These are phyloP conservation scores for Pestalotiopsis sp. DNA, from an alignment of 2,329 filamentous ascomycete species.

Conservation along the genomic window DNA sequence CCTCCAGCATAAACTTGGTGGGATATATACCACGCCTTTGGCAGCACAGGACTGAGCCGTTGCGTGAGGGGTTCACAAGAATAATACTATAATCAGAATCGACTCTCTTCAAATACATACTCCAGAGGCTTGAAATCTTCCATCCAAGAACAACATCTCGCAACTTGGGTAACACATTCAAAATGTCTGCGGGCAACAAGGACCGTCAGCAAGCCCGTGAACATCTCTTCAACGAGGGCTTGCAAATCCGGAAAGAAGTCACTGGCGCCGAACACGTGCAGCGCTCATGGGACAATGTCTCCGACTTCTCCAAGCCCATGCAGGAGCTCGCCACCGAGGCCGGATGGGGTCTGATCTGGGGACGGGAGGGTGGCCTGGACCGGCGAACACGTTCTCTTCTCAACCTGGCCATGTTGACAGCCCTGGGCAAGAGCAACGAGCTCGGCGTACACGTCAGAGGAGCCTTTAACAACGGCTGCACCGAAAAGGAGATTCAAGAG, in stretches of 20 bases:
- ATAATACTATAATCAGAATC: neutral
- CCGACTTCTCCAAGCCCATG: conserved; percentile 11
- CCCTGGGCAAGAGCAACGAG: conserved; percentile 10
- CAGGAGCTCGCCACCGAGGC: conserved; percentile 13
- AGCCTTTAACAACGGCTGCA: conserved; percentile 9
- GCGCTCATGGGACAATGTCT: conserved; percentile 9
- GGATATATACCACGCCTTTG: neutral
- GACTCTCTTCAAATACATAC: neutral
- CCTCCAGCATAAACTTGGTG: neutral
- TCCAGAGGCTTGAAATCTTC: neutral
- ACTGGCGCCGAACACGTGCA: conserved; percentile 10
- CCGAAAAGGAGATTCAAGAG: conserved; percentile 10
- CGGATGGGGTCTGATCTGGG: conserved; percentile 12
- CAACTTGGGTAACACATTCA: neutral
- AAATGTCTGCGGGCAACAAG: conserved; percentile 2
- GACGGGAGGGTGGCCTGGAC: conserved; percentile 2
- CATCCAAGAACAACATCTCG: neutral
- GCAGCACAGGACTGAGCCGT: neutral
- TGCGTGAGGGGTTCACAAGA: neutral
- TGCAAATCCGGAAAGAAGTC: conserved; percentile 7
- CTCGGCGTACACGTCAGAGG: conserved; percentile 9
- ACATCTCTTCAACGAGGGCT: conserved; percentile 7
- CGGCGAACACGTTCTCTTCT: conserved; percentile 7
- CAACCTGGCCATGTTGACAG: conserved; percentile 10
- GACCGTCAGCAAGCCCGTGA: neutral